Evolutionary conservation across 2,329 filamentous ascomycete genomes (phyloP), one percentile per base, ranked within the genome.

Genomic region (Diaporthe ampelina): DNA sequence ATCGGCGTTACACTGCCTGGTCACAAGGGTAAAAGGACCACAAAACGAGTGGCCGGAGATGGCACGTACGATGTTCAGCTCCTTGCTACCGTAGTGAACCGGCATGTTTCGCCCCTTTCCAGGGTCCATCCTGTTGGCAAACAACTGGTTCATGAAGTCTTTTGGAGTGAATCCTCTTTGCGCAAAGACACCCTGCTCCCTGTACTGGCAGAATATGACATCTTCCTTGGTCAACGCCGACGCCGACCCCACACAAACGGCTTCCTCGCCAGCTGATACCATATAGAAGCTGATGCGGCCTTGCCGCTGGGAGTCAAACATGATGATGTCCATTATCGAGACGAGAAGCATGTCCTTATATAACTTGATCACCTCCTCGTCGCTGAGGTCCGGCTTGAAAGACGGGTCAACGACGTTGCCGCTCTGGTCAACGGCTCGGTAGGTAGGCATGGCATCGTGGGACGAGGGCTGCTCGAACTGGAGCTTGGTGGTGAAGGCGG

Each of bases 281-380:
- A 99, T 98, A 84, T 99, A 99, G 85, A 99, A 99, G 83, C 93
- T 95, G 73, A 98, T 85, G 26, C 95, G 91, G n/a, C 95, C 95
- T 84, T 99, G 97, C 59, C 97, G 89, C 84, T 99, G 97, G 0
- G 97, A 95, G 80, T 99, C 97, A 81, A 98, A 98, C 95, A 98
- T 98, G 82, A 98, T 94, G 72, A 97, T 84, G 81, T 99, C 97
- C 95, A 99, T 97, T 78, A 98, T 94, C 73, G 93, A 91, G 13
- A 92, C 86, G 48, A 87, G 89, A 13, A 93, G 79, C 92, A 94
- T 93, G 79, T 92, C 90, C 74, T 85, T 88, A 82, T 93, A 93
- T 69, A 92, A 83, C 80, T 90, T 89, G 72, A 91, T 80, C 17
- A 91, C 85, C 77, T 88, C 84, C 68, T 89, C 87, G 70, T 97